Evolutionary conservation across 257 asterid species (phyloP), one percentile per base, ranked within the genome.

Genomic region (Petunia secreta): DNA sequence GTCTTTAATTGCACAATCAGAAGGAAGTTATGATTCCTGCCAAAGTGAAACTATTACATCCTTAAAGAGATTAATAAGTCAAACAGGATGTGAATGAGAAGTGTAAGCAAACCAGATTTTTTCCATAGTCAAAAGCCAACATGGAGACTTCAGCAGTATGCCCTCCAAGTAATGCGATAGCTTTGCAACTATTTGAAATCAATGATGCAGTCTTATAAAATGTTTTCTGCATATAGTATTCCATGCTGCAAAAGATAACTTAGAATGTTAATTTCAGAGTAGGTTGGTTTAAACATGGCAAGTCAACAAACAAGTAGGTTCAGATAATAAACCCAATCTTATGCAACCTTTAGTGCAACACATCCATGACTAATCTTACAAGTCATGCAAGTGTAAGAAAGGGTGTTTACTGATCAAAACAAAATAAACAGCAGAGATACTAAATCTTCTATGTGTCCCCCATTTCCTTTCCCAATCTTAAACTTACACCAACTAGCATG

Each of bases 161-260:
- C 38, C 99, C 99, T 68, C 96, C 96, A 84, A 96, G 97, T 81
- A 95, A 92, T 59, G 98, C 95, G 77, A 93, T 88, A 6, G 99
- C 90, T 85, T 96, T 91, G 87, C 97, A 92, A 85, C 99, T 96
- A 86, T 92, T 96, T 83, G 98, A 94, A 87, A 96, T 92, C 88
- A 96, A 81, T 41, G 99, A 96, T 43, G 97, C 98, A 50, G 99
- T 94, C 89, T 96, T 96, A 84, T 91, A 93, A 88, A 91, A 93
- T 55, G 99, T 93, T 92, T 96, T 93, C 86, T 93, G 96, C 99
- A 96, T 89, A 84, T 96, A 96, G 88, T 93, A 91, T 39, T 96
- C 97, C 99, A 96, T 96, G 90, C 99, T 95, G 94, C 85, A 82
- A 84, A 84, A 86, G 13, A 79, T 48, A 34, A 50, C 34, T 5